Evolutionary conservation across 1,284 basidiomycete genomes (phyloP), one percentile per base, ranked within the genome.

Genomic region (Ceratobasidium sp.): DNA sequence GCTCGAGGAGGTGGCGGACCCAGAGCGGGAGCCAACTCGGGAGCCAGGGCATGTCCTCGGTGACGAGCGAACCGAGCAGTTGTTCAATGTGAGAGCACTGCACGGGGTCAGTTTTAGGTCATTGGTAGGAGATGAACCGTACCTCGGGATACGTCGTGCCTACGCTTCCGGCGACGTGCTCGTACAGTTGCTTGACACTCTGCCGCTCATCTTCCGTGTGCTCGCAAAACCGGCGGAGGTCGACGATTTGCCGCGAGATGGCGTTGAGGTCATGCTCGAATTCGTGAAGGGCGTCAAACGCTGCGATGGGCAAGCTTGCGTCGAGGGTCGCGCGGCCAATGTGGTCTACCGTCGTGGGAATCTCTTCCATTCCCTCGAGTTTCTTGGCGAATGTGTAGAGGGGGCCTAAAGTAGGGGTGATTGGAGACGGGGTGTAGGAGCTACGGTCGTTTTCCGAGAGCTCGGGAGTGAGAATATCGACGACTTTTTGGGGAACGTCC

Each of bases 11-110:
- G 31, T 67, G 64, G 12, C 64, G 64, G 17, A 67, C 49, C 64
- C 64, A 67, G 15, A 55, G 52, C n/a, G 64, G 64, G n/a, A 67
- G 64, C 64, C 64, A 67, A 32, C 64, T 67, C 27, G 64, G 64
- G 38, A 67, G 64, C 64, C 64, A 67, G 8, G 64, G 64, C 64
- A 67, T 67, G 35, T 67, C 64, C 42, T 67, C 64, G 5, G 64
- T 67, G 35, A 67, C 64, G 29, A 67, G 50, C 17, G 64, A 67
- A 31, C 52, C 29, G 25, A 67, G 52, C 10, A 67, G 40, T 34
- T 52, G 64, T 34, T 67, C 64, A 38, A 67, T 67, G 38, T 55
- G 50, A 27, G 64, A 45, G 31, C 64, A 67, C 64, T 67, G 17
- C 8, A 47, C 8, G 6, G 10, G 8, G 45, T 47, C 45, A 22